A percentile compares a stretch with the other conserved stretches of the same genome.
These are phyloP conservation scores for Solanum infundibuliforme DNA, from an alignment of 257 asterid genomes.

Conservation along the genomic window DNA sequence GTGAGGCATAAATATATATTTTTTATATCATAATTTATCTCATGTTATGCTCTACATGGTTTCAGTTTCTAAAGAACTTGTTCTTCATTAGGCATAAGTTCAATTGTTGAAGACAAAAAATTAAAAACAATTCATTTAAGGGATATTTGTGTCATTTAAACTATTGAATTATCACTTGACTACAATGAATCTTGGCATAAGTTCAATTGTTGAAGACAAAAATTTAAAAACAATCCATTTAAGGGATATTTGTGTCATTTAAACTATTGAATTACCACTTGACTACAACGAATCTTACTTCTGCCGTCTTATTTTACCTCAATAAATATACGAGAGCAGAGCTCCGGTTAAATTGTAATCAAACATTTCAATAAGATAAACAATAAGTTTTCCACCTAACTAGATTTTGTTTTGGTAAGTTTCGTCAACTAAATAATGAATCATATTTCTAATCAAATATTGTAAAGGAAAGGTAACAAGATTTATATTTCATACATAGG, in stretches of 20 bases:
- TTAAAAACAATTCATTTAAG: neutral
- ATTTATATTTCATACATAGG: neutral
- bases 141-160: neutral
- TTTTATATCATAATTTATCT: neutral
- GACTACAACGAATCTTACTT: neutral
- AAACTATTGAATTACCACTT: neutral
- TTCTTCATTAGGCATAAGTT: neutral
- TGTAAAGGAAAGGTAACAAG: neutral
- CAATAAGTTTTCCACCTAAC: neutral
- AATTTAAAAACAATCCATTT: neutral
- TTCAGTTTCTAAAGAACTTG: neutral
- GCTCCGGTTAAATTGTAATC: neutral
- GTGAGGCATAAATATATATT: neutral
- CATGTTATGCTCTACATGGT: neutral
- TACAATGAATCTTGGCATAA: neutral
- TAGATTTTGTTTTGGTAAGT: neutral
- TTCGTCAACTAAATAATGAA: neutral
- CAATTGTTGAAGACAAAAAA: neutral
- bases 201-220: neutral
- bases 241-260: neutral
- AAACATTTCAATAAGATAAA: neutral
- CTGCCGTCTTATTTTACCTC: neutral
- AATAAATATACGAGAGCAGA: neutral
- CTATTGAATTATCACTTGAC: neutral
- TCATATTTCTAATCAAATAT: neutral